Percentiles rank a stretch among this genome's conserved stretches.
Evolutionary conservation across 768 basidiomycete genomes (phyloP).

Genomic region (Mycena vitilis): DNA sequence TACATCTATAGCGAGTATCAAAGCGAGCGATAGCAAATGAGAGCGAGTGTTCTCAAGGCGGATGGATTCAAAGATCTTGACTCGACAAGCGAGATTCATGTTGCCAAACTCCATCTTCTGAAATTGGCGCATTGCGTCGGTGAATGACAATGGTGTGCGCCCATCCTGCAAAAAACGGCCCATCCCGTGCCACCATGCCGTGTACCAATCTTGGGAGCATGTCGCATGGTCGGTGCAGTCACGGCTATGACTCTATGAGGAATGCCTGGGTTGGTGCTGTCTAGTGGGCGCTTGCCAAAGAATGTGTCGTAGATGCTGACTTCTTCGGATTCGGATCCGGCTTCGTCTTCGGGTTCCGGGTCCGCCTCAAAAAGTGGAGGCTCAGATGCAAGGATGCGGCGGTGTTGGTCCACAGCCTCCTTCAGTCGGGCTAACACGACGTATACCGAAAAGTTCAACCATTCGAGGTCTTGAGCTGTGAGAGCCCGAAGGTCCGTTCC

Average conservation of each 20-base stretch:
- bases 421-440: conserved; percentile 2
- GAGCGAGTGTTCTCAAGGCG: neutral
- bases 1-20: too few relatives aligned
- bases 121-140: neutral
- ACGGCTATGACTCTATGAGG: too few relatives aligned
- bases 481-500: neutral
- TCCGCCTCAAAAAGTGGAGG: neutral
- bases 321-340: too few relatives aligned
- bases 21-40: too few relatives aligned
- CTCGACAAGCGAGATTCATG: neutral
- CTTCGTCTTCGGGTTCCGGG: too few relatives aligned
- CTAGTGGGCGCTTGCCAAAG: too few relatives aligned
- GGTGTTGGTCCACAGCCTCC: conserved; percentile 4
- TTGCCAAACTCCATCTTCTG: neutral
- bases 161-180: neutral
- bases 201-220: neutral
- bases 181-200: neutral
- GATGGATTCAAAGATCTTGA: neutral
- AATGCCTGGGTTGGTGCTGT: neutral
- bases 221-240: neutral
- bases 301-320: too few relatives aligned
- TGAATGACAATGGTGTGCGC: neutral
- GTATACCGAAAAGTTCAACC: neutral
- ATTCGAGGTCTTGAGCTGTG: neutral
- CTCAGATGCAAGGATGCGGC: neutral